phyloP scores from a whole-genome alignment of 768 basidiomycete species.

The Clavaria fumosa region DNA sequence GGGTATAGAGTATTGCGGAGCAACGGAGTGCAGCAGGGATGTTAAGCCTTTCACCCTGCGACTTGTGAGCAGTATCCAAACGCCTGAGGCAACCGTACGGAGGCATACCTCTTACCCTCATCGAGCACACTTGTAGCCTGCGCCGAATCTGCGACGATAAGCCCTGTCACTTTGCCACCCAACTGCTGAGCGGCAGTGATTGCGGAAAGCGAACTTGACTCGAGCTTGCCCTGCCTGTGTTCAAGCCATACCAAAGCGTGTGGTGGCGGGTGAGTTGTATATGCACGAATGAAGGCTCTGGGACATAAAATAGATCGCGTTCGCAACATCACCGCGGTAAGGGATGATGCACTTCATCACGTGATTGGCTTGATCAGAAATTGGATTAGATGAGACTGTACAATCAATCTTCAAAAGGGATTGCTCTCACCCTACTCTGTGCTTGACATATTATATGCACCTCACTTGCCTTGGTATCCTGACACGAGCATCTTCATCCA shows the following conservation, averaged over 20 bases:
- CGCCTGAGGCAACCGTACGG: slow-evolving; percentile 8
- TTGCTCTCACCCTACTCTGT: too few species aligned
- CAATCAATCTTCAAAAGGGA: too few species aligned
- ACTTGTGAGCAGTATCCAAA: slow-evolving; percentile 8
- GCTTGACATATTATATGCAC: too few species aligned
- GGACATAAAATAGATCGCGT: slow-evolving; percentile 3
- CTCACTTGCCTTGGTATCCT: too few species aligned
- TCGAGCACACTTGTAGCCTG: slow-evolving; percentile 52
- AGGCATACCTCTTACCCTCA: slow-evolving; percentile 69
- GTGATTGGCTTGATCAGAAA: too few species aligned
- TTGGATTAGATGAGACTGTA: too few species aligned
- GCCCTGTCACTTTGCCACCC: slow-evolving; percentile 72
- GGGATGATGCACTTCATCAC: too few species aligned
- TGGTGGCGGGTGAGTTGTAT: slow-evolving; percentile 45
- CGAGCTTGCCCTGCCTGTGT: slow-evolving; percentile 67
- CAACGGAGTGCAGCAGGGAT: slow-evolving; percentile 52
- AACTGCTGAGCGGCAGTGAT: slow-evolving; percentile 80
- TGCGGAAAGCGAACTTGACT: slow-evolving; percentile 77
- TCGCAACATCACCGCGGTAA: slow-evolving; percentile 3
- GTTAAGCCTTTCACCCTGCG: slow-evolving; percentile 53
- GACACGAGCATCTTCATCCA: too few species aligned
- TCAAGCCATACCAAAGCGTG: slow-evolving; percentile 84
- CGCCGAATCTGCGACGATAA: slow-evolving; percentile 54
- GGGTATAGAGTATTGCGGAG: slow-evolving; percentile 49
- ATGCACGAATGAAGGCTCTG: slow-evolving; percentile 24